Conservation (phyloP, 83 land plant genomes). For the Picea abies region DNA sequence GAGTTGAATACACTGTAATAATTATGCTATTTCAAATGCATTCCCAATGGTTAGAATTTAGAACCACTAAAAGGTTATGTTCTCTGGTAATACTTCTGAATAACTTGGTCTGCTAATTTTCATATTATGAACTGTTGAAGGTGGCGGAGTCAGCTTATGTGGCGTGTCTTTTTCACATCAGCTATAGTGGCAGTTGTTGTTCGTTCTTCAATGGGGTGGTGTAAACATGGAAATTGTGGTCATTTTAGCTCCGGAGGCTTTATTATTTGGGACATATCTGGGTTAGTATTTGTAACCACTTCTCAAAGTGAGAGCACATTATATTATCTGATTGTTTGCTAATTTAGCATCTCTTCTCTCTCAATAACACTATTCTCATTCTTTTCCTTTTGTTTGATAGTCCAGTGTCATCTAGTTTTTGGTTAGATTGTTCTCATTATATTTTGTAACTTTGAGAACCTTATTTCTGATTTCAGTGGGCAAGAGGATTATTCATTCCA, state of each 20-base stretch:
- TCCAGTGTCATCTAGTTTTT: not conserved
- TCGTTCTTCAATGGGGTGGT: conserved; percentile 98
- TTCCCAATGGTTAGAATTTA: not conserved
- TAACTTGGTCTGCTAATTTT: not conserved
- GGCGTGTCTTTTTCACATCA: conserved; percentile 99
- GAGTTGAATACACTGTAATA: not conserved
- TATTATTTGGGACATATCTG: conserved; percentile 98
- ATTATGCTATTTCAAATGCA: not conserved
- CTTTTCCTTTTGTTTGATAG: not conserved
- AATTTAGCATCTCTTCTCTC: no score
- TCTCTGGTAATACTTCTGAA: not conserved
- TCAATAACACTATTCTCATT: no score
- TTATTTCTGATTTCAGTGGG: conserved; percentile 56
- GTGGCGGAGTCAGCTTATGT: conserved; percentile 99
- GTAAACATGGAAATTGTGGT: conserved; percentile 95
- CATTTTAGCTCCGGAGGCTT: conserved; percentile 99
- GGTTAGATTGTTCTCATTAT: not conserved
- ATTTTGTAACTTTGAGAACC: conserved; percentile 5
- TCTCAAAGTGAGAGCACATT: not conserved
- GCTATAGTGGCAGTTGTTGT: conserved; percentile 99
- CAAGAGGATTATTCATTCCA: conserved; percentile 99
- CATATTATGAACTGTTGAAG: conserved; percentile 29
- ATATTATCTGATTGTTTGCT: no score
- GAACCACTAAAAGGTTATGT: not conserved
- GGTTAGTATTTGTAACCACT: conserved; percentile 39